phyloP scores from a whole-genome alignment of 257 asterid genomes.

The Jacaranda copaia region DNA sequence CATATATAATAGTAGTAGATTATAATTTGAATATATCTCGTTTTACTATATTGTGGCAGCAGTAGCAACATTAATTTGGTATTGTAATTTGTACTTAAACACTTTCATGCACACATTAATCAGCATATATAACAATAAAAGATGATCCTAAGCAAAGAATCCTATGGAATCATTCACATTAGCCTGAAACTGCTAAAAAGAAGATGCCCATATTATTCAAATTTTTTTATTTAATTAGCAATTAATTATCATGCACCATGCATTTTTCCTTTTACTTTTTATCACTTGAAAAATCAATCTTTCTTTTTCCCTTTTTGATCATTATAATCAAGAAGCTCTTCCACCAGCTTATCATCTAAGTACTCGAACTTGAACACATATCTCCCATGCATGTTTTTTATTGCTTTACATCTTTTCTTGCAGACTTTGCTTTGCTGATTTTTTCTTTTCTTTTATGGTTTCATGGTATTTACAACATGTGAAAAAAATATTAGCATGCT shows the following conservation, averaged over 20 bases:
- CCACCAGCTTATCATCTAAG: constrained; percentile 66
- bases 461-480: no score
- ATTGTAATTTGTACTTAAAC: background rate
- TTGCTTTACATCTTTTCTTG: constrained; percentile 34
- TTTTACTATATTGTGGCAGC: no score
- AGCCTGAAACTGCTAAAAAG: background rate
- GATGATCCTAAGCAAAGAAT: background rate
- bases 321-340: constrained; percentile 68
- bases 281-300: constrained; percentile 22
- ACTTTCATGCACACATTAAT: background rate
- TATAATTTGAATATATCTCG: no score
- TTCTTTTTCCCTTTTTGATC: constrained; percentile 28
- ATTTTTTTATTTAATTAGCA: no score
- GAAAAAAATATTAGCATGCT: no score
- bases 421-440: background rate
- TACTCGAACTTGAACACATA: constrained; percentile 72
- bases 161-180: background rate
- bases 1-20: no score
- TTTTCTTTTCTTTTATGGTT: constrained; percentile 33
- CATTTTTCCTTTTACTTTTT: background rate
- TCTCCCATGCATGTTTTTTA: constrained; percentile 27
- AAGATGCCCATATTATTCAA: background rate
- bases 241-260: background rate
- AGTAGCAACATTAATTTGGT: background rate
- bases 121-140: background rate